Evolutionary conservation across 192 early-diverging fungal genomes (phyloP).

Genomic region (Linnemannia schmuckeri): DNA sequence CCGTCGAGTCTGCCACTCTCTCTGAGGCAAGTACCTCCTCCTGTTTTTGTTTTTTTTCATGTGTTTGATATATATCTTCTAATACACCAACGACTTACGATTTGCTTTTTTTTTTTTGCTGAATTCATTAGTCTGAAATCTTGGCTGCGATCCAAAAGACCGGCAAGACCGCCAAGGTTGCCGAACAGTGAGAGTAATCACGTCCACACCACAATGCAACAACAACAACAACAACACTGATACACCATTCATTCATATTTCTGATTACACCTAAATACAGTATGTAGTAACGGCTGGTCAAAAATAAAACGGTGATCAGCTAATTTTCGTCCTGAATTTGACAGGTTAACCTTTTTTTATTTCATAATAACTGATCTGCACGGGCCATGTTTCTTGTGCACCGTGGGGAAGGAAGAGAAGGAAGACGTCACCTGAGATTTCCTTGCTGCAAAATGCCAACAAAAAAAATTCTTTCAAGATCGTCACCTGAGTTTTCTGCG

Average conservation of each 20-base stretch:
- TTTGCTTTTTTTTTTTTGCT: background rate
- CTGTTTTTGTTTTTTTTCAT: background rate
- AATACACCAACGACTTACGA: background rate
- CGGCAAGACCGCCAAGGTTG: slow-evolving; percentile 48
- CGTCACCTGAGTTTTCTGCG: slow-evolving; percentile 19
- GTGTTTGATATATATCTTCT: background rate
- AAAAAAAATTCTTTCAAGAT: too few species aligned
- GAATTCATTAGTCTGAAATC: slow-evolving; percentile 17
- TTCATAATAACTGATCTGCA: background rate
- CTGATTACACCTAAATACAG: too few species aligned
- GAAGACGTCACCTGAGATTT: background rate
- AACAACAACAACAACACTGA: too few species aligned
- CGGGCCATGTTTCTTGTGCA: background rate
- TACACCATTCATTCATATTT: too few species aligned
- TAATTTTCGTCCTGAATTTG: too few species aligned
- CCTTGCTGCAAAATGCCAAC: background rate
- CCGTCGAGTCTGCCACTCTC: slow-evolving; percentile 57
- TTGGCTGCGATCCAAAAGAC: slow-evolving; percentile 56
- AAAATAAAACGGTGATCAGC: too few species aligned
- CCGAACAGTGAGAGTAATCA: background rate
- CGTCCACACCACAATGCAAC: too few species aligned
- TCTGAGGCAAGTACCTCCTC: slow-evolving; percentile 6
- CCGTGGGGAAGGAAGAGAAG: background rate
- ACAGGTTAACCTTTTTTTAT: background rate
- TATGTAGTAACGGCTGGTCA: too few species aligned